phyloP scores from a whole-genome alignment of 108 stramenopile genomes.

The Cyclotella sp. region DNA sequence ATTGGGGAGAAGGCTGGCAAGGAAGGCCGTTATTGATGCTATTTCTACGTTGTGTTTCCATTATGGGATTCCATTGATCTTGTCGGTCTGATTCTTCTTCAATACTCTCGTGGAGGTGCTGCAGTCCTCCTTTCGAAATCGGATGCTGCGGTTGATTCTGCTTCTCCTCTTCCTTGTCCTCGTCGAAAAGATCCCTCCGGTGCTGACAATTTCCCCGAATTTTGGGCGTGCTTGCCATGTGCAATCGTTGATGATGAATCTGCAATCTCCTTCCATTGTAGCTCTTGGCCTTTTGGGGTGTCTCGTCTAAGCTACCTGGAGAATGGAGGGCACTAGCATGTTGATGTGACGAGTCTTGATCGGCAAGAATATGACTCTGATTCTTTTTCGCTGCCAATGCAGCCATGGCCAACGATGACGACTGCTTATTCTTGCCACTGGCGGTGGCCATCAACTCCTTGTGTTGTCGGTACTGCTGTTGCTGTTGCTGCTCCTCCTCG shows the following conservation, averaged over 20 bases:
- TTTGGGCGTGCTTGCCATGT: slow-evolving; percentile 44
- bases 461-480: background rate
- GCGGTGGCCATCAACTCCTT: background rate
- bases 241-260: slow-evolving; percentile 21
- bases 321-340: no score
- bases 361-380: background rate
- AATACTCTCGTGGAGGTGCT: background rate
- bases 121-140: background rate
- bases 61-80: background rate
- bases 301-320: background rate
- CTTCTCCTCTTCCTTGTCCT: background rate
- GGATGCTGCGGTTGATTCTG: background rate
- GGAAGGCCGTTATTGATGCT: slow-evolving; percentile 1
- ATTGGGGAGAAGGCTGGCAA: background rate
- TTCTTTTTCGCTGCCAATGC: background rate
- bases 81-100: background rate
- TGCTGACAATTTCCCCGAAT: slow-evolving; percentile 35
- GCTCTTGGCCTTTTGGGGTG: background rate
- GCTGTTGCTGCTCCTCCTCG: background rate
- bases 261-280: background rate
- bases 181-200: slow-evolving; percentile 22
- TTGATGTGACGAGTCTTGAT: background rate
- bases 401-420: background rate
- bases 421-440: background rate
- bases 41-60: background rate